Evolutionary conservation across 2,329 filamentous ascomycete genomes (phyloP).

Genomic region (Colletotrichum nymphaeae): DNA sequence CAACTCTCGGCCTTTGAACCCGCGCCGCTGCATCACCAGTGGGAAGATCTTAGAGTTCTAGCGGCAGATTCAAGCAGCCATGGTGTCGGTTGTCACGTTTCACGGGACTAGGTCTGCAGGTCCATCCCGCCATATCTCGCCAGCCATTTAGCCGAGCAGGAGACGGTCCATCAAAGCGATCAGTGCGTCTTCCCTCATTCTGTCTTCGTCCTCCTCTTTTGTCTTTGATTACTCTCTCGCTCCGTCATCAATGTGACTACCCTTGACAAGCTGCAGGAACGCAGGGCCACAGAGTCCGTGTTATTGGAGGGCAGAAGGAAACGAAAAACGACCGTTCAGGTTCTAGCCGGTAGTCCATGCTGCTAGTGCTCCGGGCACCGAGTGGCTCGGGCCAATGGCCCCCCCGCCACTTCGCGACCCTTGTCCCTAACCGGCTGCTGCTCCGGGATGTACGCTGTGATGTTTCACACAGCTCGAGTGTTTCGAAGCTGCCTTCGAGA

Average conservation of each 20-base stretch:
- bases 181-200: background rate
- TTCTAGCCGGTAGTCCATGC: background rate
- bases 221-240: background rate
- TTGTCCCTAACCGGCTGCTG: conserved; percentile 8
- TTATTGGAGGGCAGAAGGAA: background rate
- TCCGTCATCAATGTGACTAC: background rate
- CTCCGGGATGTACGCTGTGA: conserved; percentile 28
- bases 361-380: background rate
- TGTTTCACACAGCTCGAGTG: conserved; percentile 25
- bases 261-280: background rate
- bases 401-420: conserved; percentile 24
- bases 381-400: conserved; percentile 1
- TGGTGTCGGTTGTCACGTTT: conserved; percentile 26
- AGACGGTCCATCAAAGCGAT: background rate
- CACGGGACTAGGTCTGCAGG: conserved; percentile 6
- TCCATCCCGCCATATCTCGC: background rate
- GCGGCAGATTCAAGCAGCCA: background rate
- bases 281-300: background rate
- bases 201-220: background rate
- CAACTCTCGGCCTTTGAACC: background rate
- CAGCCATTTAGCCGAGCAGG: background rate
- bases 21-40: background rate
- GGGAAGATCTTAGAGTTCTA: conserved; percentile 5
- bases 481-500: conserved; percentile 33
- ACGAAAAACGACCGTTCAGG: background rate